Evolutionary conservation across 495 filamentous ascomycete species (phyloP).

Genomic region (Apiosordaria backusii): DNA sequence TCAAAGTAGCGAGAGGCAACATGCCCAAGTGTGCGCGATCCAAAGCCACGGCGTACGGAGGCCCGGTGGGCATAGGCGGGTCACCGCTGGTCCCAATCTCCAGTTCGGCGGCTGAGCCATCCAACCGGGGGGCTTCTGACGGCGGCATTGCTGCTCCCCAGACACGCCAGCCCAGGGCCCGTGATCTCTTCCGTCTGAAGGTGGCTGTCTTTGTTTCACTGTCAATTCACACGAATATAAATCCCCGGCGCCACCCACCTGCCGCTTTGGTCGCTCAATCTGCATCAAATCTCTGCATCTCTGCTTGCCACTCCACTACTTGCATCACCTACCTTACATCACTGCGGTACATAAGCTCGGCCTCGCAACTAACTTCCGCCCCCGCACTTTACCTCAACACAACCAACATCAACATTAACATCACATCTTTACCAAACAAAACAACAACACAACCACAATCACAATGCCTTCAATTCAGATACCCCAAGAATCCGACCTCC

Average conservation of each 20-base stretch:
- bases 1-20: conserved; percentile 5
- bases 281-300: neutral
- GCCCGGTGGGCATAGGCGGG: neutral
- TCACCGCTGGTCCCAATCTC: conserved; percentile 12
- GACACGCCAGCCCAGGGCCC: conserved; percentile 14
- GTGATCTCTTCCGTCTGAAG: conserved; percentile 23
- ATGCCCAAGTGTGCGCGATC: neutral
- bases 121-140: conserved; percentile 16
- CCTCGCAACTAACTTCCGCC: neutral
- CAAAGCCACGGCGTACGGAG: too few relatives aligned
- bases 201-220: conserved; percentile 17
- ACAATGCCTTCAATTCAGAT: neutral
- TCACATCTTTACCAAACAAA: neutral
- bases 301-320: neutral
- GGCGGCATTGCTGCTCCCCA: conserved; percentile 19
- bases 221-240: neutral
- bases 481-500: conserved; percentile 9
- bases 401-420: neutral
- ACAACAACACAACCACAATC: neutral
- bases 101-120: conserved; percentile 21
- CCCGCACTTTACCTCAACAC: neutral
- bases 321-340: neutral
- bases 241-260: conserved; percentile 18
- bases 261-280: conserved; percentile 15
- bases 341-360: neutral